A percentile compares a stretch with the other conserved stretches of the same genome.
Conservation (phyloP, 1,139 yeast species). For the Oligophagozyma castellii region DNA sequence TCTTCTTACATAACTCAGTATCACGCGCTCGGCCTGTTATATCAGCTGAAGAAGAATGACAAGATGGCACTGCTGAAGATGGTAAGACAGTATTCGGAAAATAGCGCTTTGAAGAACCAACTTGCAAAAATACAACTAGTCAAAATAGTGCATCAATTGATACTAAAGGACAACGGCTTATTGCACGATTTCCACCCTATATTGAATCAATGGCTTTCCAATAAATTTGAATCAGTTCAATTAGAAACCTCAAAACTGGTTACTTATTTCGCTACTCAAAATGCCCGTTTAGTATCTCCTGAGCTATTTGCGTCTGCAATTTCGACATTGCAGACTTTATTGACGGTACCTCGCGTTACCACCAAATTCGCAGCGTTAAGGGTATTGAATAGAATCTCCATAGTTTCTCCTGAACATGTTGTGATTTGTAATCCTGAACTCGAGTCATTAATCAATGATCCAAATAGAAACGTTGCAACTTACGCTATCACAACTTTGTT, state of each 20-base stretch:
- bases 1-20: conserved; percentile 82
- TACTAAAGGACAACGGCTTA: conserved; percentile 26
- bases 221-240: conserved; percentile 82
- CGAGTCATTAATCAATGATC: conserved; percentile 75
- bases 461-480: conserved; percentile 92
- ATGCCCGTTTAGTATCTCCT: conserved; percentile 35
- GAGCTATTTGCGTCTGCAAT: conserved; percentile 58
- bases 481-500: conserved; percentile 92
- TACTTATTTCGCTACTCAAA: conserved; percentile 35
- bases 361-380: conserved; percentile 90
- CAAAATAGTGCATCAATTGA: conserved; percentile 62
- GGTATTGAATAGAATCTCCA: conserved; percentile 72
- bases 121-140: conserved; percentile 77
- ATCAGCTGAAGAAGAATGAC: conserved; percentile 80
- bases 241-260: conserved; percentile 87
- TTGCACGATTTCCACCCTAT: conserved; percentile 40
- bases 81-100: conserved; percentile 61
- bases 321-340: conserved; percentile 56
- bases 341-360: conserved; percentile 81
- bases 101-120: conserved; percentile 52
- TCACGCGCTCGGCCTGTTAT: conserved; percentile 86
- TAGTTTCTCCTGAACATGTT: conserved; percentile 66
- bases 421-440: conserved; percentile 66
- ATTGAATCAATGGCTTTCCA: conserved; percentile 57
- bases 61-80: conserved; percentile 88